Base-by-base conservation (phyloP, 2,329 filamentous ascomycete genomes). In the Pezicula carpinea region DNA sequence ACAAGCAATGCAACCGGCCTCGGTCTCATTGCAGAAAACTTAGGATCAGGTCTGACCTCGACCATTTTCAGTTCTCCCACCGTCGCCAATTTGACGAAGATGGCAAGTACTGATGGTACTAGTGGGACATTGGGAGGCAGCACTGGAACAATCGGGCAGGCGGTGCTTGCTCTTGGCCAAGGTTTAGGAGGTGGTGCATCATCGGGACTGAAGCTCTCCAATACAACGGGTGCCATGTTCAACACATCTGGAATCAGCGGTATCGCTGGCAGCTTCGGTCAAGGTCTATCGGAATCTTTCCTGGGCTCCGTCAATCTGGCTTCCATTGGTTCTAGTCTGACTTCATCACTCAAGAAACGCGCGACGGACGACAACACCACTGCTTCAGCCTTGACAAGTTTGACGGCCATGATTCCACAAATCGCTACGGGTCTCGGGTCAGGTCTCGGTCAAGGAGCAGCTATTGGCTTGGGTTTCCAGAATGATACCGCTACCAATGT, bases 391-490 rank as follows among this genome's bases (percentile, higher is more conserved):
- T 34, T 34, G 32, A 15, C 32, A 17, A 11, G 19, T 14, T 40
- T 22, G n/a, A 23, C 19, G 10, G 1, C 22, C 21, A 40, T 22
- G 8, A 23, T 40, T 40, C 8, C 38, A 11, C 18, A 40, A 14
- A 26, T 40, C 22, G 38, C 38, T 3, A 15, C 19, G 11, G 38
- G 38, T 17, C 35, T 55, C 13, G 51, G 53, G 8, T 23, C 53
- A 19, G 53, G 53, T 7, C 31, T 55, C 19, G 53, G 49, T 22
- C 46, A 52, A 32, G 53, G 53, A 3, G 47, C 51, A 5, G 53
- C 46, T 3, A 44, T 53, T 26, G 53, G 53, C 6, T 31, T 53
- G n/a, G 53, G 53, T 11, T 35, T 52, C n/a, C 53, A 55, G 38
- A 19, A 35, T 5, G 40, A 45, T 14, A 36, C 19, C 3, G 17